Conservation (phyloP, 106 monocot species). For the Platanthera guangdongensis region DNA sequence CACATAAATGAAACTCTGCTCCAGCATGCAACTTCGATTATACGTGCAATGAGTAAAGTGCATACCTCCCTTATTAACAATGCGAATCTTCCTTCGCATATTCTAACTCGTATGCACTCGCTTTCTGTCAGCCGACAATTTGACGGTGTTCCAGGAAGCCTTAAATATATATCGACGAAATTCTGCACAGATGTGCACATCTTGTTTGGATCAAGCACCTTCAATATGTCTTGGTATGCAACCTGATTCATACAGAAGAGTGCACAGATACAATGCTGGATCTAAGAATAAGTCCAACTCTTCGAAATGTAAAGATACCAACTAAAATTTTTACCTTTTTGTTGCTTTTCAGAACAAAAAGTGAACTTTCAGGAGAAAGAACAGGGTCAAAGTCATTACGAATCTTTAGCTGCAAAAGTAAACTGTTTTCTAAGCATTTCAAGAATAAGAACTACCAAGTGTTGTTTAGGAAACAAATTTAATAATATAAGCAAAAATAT, state of each 20-base stretch:
- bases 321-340: conserved; percentile 52
- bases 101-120: conserved; percentile 93
- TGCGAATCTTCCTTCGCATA: conserved; percentile 99
- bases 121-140: conserved; percentile 74
- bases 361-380: conserved; percentile 96
- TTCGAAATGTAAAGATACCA: background rate
- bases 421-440: background rate
- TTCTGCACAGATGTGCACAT: conserved; percentile 92
- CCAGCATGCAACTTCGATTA: conserved; percentile 5
- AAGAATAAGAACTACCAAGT: background rate
- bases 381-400: conserved; percentile 98
- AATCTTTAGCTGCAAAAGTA: conserved; percentile 74
- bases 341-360: conserved; percentile 92
- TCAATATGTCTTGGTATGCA: conserved; percentile 73
- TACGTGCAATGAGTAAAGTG: background rate
- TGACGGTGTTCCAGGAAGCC: conserved; percentile 71
- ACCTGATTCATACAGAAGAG: conserved; percentile 43
- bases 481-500: background rate
- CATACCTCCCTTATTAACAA: conserved; percentile 88
- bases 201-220: conserved; percentile 83
- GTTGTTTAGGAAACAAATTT: background rate
- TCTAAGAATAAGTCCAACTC: conserved; percentile 4
- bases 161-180: conserved; percentile 87
- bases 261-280: background rate
- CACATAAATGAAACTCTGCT: conserved; percentile 7